Conservation (phyloP, 1,284 basidiomycete species). For the Sanghuangporus baumii region DNA sequence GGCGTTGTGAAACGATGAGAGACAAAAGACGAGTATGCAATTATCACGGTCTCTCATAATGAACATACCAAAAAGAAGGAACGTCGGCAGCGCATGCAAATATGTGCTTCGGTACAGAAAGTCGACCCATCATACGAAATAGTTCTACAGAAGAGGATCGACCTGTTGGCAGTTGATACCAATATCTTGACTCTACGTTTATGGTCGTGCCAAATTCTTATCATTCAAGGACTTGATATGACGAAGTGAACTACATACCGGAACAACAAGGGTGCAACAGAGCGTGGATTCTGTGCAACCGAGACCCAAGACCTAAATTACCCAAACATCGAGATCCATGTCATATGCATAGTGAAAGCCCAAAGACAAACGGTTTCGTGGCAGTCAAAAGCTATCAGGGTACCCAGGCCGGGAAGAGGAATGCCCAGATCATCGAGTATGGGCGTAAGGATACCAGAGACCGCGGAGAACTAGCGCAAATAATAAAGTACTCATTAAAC, state of each 20-base stretch:
- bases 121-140: neutral
- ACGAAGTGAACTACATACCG: neutral
- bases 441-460: neutral
- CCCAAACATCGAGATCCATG: neutral
- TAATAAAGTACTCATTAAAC: neutral
- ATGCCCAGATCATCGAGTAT: neutral
- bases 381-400: conserved; percentile 2
- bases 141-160: neutral
- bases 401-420: conserved; percentile 1
- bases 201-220: neutral
- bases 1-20: too few species aligned
- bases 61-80: too few species aligned
- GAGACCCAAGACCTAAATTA: neutral
- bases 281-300: conserved; percentile 1
- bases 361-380: neutral
- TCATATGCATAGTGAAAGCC: neutral
- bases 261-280: conserved; percentile 2
- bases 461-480: neutral
- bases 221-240: neutral
- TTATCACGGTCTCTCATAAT: too few species aligned
- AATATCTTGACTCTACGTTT: conserved; percentile 3
- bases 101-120: too few species aligned
- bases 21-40: too few species aligned
- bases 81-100: too few species aligned
- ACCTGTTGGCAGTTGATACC: conserved; percentile 4